Conservation (phyloP, 306 rosid species). For the Medicago truncatula region DNA sequence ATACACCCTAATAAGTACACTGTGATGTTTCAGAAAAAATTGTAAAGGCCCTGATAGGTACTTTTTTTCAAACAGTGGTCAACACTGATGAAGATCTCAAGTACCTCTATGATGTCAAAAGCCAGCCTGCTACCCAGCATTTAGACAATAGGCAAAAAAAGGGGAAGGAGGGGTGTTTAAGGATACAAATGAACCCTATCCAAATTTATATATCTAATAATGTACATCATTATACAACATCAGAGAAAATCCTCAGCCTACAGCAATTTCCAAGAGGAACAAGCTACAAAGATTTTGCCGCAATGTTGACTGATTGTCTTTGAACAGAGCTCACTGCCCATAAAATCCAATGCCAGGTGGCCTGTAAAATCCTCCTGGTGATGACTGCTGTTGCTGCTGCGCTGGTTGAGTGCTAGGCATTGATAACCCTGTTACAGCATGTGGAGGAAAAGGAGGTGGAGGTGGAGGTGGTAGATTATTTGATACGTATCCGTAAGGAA, state of each 20-base stretch:
- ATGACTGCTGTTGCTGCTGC: constrained; percentile 63
- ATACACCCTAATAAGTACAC: constrained; percentile 27
- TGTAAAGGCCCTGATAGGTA: not conserved
- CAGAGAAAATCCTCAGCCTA: constrained; percentile 44
- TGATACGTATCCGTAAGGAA: constrained; percentile 72
- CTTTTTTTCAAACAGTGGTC: constrained; percentile 7
- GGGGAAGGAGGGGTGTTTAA: not conserved
- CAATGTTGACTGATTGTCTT: constrained; percentile 34
- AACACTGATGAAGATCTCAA: constrained; percentile 18
- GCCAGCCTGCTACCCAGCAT: constrained; percentile 37
- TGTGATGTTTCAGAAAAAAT: constrained; percentile 20
- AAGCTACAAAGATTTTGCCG: constrained; percentile 39
- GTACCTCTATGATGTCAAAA: constrained; percentile 31
- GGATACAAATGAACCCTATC: constrained; percentile 32
- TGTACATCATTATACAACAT: constrained; percentile 64
- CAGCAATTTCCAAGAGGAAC: constrained; percentile 43
- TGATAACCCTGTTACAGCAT: constrained; percentile 63
- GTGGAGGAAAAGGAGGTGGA: constrained; percentile 82
- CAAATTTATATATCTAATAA: constrained; percentile 54
- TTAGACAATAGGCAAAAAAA: constrained; percentile 30
- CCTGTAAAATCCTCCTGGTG: constrained; percentile 72
- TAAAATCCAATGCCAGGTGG: constrained; percentile 80
- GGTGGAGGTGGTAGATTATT: constrained; percentile 79
- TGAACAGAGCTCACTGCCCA: constrained; percentile 63
- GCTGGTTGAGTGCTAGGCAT: constrained; percentile 62